Evolutionary conservation across 305 asterid genomes (phyloP).

Genomic region (Rubia tinctorum): DNA sequence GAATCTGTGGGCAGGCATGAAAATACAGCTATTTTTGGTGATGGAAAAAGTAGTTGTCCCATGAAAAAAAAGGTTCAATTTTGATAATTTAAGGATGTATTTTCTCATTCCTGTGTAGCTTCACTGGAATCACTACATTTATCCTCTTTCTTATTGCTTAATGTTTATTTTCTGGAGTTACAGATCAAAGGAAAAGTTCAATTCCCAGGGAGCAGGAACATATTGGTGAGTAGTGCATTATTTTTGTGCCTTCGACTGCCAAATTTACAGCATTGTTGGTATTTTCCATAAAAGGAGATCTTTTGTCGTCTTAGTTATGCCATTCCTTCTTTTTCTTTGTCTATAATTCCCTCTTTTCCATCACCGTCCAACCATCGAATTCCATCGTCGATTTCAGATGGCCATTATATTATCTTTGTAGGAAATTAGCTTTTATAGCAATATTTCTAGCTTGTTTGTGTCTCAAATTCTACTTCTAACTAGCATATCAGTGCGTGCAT

Average conservation of each 20-base stretch:
- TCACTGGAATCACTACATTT: background rate
- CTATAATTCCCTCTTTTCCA: no score
- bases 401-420: fast-evolving
- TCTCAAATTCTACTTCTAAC: background rate
- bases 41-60: constrained; percentile 33
- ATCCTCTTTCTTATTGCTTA: background rate
- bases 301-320: background rate
- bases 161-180: constrained; percentile 24
- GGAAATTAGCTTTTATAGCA: background rate
- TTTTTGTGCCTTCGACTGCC: background rate
- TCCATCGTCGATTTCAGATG: no score
- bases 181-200: constrained; percentile 38
- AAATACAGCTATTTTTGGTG: constrained; percentile 34
- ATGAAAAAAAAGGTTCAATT: background rate
- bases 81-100: background rate
- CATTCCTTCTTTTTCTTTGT: no score
- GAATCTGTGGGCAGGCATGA: constrained; percentile 25
- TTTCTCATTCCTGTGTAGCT: background rate
- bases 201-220: constrained; percentile 99
- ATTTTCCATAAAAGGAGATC: background rate
- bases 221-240: constrained; percentile 69
- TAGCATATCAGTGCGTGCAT: background rate
- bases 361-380: no score
- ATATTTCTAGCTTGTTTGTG: background rate
- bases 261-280: background rate